Evolutionary conservation across 768 basidiomycete genomes (phyloP).

Genomic region (Lactarius evosmus): DNA sequence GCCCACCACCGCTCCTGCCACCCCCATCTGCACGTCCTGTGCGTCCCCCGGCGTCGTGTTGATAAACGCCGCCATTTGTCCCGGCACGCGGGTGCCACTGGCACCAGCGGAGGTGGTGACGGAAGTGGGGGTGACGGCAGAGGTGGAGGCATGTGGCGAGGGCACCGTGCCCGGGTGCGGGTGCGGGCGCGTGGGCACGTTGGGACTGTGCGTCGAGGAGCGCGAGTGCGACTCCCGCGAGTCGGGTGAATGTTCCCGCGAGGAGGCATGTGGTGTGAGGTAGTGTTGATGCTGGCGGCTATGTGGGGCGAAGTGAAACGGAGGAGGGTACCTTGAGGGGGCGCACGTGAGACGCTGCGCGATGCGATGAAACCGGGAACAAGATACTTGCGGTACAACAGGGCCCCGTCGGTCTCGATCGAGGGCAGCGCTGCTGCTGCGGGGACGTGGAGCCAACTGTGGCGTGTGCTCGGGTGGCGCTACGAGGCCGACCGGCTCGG

Average conservation of each 20-base stretch:
- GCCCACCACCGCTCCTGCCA: neutral
- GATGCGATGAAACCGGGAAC: slow-evolving; percentile 11
- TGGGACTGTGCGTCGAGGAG: slow-evolving; percentile 14
- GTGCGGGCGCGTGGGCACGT: neutral
- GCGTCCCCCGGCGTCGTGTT: slow-evolving; percentile 17
- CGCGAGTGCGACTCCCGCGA: slow-evolving; percentile 16
- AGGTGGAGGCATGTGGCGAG: neutral
- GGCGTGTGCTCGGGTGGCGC: slow-evolving; percentile 4
- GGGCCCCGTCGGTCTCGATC: slow-evolving; percentile 14
- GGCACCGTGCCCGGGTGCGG: slow-evolving; percentile 2
- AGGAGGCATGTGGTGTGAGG: slow-evolving; percentile 10
- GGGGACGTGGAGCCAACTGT: slow-evolving; percentile 8
- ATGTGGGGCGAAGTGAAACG: slow-evolving; percentile 4
- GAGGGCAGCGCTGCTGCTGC: slow-evolving; percentile 21
- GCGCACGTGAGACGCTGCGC: slow-evolving; percentile 15
- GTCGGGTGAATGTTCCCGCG: slow-evolving; percentile 18
- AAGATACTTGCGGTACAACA: slow-evolving; percentile 11
- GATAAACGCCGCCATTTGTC: slow-evolving; percentile 11
- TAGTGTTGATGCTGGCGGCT: neutral
- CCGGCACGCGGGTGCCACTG: neutral
- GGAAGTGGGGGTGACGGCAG: neutral
- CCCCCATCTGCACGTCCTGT: neutral
- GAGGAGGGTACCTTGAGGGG: slow-evolving; percentile 16
- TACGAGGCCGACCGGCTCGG: slow-evolving; percentile 14
- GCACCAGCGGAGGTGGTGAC: neutral